These are phyloP conservation scores for Macadamia tetraphylla DNA, from an alignment of 164 flowering plant species.

Conservation along the genomic window DNA sequence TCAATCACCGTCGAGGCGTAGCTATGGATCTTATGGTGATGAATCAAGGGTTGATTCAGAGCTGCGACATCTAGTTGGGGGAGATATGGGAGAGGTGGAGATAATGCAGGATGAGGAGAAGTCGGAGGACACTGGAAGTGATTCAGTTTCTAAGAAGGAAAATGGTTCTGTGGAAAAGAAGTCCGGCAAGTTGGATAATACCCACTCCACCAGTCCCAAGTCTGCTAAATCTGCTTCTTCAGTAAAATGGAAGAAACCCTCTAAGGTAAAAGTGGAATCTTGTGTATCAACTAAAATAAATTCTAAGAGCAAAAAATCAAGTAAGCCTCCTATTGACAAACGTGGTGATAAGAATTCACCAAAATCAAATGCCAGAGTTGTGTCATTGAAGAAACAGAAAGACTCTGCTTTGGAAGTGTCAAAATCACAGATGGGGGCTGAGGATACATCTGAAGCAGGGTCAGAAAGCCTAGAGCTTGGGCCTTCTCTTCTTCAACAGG, in stretches of 20 bases:
- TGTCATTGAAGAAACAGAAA: conserved; percentile 37
- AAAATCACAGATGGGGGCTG: conserved; percentile 38
- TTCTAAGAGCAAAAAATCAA: conserved; percentile 37
- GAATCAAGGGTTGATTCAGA: conserved; percentile 89
- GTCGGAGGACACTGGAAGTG: conserved; percentile 28
- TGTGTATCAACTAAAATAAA: conserved; percentile 39
- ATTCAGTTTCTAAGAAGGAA: conserved; percentile 38
- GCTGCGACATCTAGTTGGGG: conserved; percentile 78
- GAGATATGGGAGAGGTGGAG: conserved; percentile 67
- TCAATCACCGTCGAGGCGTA: conserved; percentile 66
- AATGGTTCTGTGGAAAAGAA: conserved; percentile 29
- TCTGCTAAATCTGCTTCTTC: conserved; percentile 42
- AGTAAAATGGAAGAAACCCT: conserved; percentile 29
- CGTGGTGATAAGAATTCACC: conserved; percentile 25
- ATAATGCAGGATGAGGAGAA: conserved; percentile 47
- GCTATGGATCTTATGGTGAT: conserved; percentile 70
- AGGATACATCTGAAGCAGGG: conserved; percentile 41
- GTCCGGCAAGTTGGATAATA: conserved; percentile 25
- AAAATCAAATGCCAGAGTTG: conserved; percentile 28
- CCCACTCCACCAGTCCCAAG: conserved; percentile 26
- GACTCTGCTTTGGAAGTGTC: conserved; percentile 26
- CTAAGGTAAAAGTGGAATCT: conserved; percentile 30
- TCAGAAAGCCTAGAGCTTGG: conserved; percentile 69
- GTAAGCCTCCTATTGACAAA: conserved; percentile 46
- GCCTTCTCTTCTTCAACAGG: conserved; percentile 79